These are phyloP conservation scores for Hypomontagnella submonticulosa DNA, from an alignment of 495 filamentous ascomycete genomes.

Conservation along the genomic window DNA sequence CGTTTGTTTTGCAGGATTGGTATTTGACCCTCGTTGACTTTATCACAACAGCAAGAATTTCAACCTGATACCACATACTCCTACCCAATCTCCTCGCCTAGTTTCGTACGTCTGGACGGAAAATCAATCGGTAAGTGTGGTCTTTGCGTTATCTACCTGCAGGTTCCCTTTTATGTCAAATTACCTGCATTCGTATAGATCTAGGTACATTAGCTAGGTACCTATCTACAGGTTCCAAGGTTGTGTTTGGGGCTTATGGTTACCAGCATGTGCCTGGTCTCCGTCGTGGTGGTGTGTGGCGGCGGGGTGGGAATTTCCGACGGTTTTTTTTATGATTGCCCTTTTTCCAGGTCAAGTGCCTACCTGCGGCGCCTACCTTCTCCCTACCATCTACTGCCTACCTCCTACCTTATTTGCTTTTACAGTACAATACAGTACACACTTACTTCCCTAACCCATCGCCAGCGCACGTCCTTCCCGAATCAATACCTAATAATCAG, in stretches of 20 bases:
- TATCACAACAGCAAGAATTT: slow-evolving; percentile 36
- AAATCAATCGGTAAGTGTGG: slow-evolving; percentile 27
- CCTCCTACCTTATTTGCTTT: background rate
- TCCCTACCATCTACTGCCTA: background rate
- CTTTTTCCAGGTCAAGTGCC: background rate
- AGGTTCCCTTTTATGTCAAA: slow-evolving; percentile 30
- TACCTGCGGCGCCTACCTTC: slow-evolving; percentile 1
- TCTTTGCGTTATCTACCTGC: slow-evolving; percentile 27
- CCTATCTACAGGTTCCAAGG: slow-evolving; percentile 2
- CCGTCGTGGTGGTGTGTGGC: slow-evolving; percentile 14
- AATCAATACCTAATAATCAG: background rate
- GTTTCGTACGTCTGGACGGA: slow-evolving; percentile 10
- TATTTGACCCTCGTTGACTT: slow-evolving; percentile 21
- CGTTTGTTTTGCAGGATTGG: slow-evolving; percentile 33
- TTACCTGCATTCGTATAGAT: slow-evolving; percentile 36
- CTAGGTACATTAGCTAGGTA: slow-evolving; percentile 23
- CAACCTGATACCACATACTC: slow-evolving; percentile 40
- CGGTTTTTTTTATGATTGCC: background rate
- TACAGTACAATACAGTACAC: too few species aligned
- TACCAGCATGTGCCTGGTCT: background rate
- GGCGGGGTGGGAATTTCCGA: slow-evolving; percentile 33
- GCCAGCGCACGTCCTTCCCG: background rate
- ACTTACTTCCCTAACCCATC: slow-evolving; percentile 3
- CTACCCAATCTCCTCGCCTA: slow-evolving; percentile 34
- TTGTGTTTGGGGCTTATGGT: slow-evolving; percentile 14